phyloP scores from a whole-genome alignment of 371 early-diverging fungal genomes.

The Mucor circinelloides region DNA sequence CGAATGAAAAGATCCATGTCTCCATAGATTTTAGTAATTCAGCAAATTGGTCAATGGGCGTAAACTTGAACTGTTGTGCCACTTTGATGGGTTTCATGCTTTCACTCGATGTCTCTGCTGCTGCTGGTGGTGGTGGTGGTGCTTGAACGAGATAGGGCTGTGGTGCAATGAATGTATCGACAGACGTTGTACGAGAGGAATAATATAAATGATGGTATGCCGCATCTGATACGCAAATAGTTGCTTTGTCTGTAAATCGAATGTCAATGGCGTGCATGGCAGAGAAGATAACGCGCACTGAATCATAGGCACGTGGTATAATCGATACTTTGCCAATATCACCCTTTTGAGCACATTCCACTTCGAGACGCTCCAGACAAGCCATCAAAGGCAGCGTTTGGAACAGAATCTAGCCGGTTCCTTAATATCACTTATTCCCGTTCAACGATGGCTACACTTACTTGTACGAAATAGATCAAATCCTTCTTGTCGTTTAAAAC shows the following conservation, averaged over 20 bases:
- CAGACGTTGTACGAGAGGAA: conserved; percentile 11
- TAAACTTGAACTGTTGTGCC: conserved; percentile 41
- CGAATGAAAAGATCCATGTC: conserved; percentile 35
- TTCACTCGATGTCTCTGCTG: background rate
- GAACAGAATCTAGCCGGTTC: conserved; percentile 30
- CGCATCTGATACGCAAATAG: conserved; percentile 44
- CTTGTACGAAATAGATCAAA: conserved; percentile 50
- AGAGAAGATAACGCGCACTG: conserved; percentile 59
- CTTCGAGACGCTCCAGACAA: conserved; percentile 42
- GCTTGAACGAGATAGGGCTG: conserved; percentile 20
- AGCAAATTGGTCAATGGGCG: conserved; percentile 36
- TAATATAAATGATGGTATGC: conserved; percentile 38
- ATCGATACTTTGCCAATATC: conserved; percentile 49
- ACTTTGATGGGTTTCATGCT: conserved; percentile 32
- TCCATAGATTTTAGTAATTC: conserved; percentile 31
- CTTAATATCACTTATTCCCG: background rate
- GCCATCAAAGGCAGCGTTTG: conserved; percentile 53
- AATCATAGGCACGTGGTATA: conserved; percentile 56
- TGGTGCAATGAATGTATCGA: conserved; percentile 19
- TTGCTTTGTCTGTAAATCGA: conserved; percentile 36
- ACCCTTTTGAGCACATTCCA: conserved; percentile 31
- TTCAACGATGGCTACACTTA: too few species aligned
- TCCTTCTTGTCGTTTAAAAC: conserved; percentile 48
- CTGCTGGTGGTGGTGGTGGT: background rate
- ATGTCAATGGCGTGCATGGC: conserved; percentile 50